A percentile compares a stretch with the other conserved stretches of the same genome.
phyloP scores from a whole-genome alignment of 1,139 yeast genomes.

The Sugiyamaella xylanicola region DNA sequence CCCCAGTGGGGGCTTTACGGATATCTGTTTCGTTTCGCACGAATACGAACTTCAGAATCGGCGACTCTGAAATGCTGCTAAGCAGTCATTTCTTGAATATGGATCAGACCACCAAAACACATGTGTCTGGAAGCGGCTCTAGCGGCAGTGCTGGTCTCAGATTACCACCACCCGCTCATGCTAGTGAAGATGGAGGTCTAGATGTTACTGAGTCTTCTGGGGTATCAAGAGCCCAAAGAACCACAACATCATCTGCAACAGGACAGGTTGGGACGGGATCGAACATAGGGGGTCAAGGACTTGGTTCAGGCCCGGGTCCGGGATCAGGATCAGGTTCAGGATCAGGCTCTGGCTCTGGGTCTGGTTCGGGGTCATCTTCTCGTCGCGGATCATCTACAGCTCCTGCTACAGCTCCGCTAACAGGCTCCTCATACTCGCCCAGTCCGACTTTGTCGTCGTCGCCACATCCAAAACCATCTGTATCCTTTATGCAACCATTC shows the following conservation, averaged over 20 bases:
- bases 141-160: background rate
- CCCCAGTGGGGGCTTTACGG: constrained; percentile 72
- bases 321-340: background rate
- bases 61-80: constrained; percentile 65
- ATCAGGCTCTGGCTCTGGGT: background rate
- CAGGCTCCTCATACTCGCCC: constrained; percentile 6
- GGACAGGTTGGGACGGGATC: too few relatives aligned
- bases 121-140: constrained; percentile 1
- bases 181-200: background rate
- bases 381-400: constrained; percentile 14
- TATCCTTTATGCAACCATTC: constrained; percentile 42
- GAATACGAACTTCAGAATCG: constrained; percentile 66
- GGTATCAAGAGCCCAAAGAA: too few relatives aligned
- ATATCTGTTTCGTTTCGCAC: constrained; percentile 78
- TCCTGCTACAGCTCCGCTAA: background rate
- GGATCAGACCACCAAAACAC: constrained; percentile 39
- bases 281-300: background rate
- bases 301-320: background rate
- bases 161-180: constrained; percentile 2
- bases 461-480: constrained; percentile 29
- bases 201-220: too few relatives aligned
- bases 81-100: constrained; percentile 59
- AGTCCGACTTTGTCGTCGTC: constrained; percentile 11
- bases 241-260: background rate
- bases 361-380: background rate